These are phyloP conservation scores for Escovopsis weberi DNA, from an alignment of 2,329 filamentous ascomycete species.

Conservation along the genomic window DNA sequence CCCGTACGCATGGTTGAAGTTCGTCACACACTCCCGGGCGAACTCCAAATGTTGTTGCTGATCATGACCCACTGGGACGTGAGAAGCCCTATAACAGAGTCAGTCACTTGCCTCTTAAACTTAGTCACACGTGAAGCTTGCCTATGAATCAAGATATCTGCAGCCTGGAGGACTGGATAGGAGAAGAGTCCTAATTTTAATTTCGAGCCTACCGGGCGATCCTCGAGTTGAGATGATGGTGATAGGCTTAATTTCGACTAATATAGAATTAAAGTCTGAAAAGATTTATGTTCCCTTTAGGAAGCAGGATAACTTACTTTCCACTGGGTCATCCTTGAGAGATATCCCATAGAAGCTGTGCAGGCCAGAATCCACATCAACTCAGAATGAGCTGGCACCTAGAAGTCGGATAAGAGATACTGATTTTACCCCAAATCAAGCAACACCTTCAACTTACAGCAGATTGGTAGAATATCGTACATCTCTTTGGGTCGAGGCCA, in stretches of 20 bases:
- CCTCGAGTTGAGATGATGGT: constrained; percentile 41
- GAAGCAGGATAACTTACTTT: constrained; percentile 43
- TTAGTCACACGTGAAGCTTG: constrained; percentile 15
- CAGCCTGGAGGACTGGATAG: constrained; percentile 90
- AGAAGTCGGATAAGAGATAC: background rate
- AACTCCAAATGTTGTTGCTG: constrained; percentile 92
- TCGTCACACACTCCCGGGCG: constrained; percentile 67
- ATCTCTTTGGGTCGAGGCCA: constrained; percentile 64
- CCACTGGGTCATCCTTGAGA: constrained; percentile 99
- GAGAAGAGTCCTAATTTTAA: constrained; percentile 86
- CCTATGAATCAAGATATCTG: constrained; percentile 81
- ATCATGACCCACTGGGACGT: constrained; percentile 94
- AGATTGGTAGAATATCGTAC: constrained; percentile 71
- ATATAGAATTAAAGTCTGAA: background rate
- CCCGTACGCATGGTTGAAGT: constrained; percentile 69
- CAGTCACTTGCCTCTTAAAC: background rate
- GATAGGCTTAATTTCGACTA: constrained; percentile 47
- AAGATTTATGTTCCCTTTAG: background rate
- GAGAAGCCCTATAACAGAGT: constrained; percentile 49
- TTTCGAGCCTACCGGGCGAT: constrained; percentile 39
- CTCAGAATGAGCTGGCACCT: constrained; percentile 70
- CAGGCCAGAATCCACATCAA: constrained; percentile 97
- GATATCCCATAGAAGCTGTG: constrained; percentile 77
- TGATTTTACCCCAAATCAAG: background rate
- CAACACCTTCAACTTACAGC: constrained; percentile 47